Evolutionary conservation across 768 basidiomycete species (phyloP), one percentile per base, ranked within the genome.

Genomic region (Phanerochaete carnosa): DNA sequence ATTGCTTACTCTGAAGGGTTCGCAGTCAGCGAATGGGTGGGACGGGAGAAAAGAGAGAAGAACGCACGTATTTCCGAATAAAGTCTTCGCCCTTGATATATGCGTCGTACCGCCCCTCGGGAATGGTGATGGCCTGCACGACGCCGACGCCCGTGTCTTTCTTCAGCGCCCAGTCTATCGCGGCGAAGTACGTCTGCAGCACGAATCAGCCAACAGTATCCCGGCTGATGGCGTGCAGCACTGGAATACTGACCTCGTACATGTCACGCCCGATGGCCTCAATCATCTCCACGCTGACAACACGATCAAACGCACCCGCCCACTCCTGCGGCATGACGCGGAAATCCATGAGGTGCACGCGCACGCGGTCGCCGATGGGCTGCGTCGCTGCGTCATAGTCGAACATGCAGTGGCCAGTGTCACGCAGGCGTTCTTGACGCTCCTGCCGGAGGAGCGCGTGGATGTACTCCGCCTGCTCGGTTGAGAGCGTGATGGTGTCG

Each of bases 201-300:
- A 7, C 6, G 15, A 16, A 56, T 22, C 12, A 4, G 57, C 32
- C 13, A 58, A 4, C 19, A 22, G 23, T 2, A 12, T n/a, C 22
- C 1, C 30, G 1, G 8, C 23, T 13, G 30, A 26, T 32, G 11
- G 39, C 23, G 30, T 35, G 13, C 46, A 49, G 56, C 26, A 15
- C 19, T 26, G 4, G 22, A 15, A 19, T 11, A 54, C 67, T 32
- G 43, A 75, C 79, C 56, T 82, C 78, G 65, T 90, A 72, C 67
- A 83, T 90, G 62, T 89, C 86, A 47, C 76, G 74, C 5, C 87
- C 89, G 9, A 92, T 88, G 0, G 83, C 86, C 68, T 90, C 89
- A 4, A 91, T 82, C 89, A 91, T 90, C 75, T 90, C 89, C 51
- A 90, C 77, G 62, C 88, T 89, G 28, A 92, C 78, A 22, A 92